phyloP scores from a whole-genome alignment of 768 basidiomycete genomes.

The Atractiella rhizophila region DNA sequence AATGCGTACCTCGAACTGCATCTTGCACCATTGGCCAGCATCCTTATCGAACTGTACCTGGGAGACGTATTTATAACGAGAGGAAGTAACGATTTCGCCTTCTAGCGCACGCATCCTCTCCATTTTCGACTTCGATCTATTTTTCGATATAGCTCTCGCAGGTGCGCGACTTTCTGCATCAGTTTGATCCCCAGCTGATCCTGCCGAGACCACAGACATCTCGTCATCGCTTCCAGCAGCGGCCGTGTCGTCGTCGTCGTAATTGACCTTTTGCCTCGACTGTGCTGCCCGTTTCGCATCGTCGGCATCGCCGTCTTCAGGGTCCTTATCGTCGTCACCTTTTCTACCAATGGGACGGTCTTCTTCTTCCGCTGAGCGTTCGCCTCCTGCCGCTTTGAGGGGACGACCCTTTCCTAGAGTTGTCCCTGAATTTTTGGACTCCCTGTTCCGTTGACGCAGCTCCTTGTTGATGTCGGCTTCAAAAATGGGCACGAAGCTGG shows the following conservation, averaged over 20 bases:
- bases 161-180: conserved; percentile 11
- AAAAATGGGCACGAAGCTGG: conserved; percentile 49
- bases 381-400: conserved; percentile 20
- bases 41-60: conserved; percentile 22
- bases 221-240: conserved; percentile 20
- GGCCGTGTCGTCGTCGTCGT: conserved; percentile 30
- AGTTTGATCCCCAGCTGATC: conserved; percentile 20
- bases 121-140: conserved; percentile 8
- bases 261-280: conserved; percentile 45
- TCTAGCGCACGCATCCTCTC: conserved; percentile 14
- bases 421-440: conserved; percentile 54
- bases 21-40: conserved; percentile 32
- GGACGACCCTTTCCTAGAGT: conserved; percentile 52
- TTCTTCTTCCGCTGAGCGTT: conserved; percentile 25
- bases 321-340: conserved; percentile 26
- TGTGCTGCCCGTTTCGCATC: conserved; percentile 48
- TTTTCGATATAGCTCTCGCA: neutral
- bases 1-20: conserved; percentile 50
- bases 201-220: conserved; percentile 17
- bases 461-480: conserved; percentile 67
- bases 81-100: conserved; percentile 25
- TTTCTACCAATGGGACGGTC: conserved; percentile 22
- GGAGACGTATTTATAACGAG: conserved; percentile 47
- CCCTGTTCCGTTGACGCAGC: conserved; percentile 58
- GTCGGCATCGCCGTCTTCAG: conserved; percentile 59